Evolutionary conservation across 768 basidiomycete genomes (phyloP).

Genomic region (Russula olivacea): DNA sequence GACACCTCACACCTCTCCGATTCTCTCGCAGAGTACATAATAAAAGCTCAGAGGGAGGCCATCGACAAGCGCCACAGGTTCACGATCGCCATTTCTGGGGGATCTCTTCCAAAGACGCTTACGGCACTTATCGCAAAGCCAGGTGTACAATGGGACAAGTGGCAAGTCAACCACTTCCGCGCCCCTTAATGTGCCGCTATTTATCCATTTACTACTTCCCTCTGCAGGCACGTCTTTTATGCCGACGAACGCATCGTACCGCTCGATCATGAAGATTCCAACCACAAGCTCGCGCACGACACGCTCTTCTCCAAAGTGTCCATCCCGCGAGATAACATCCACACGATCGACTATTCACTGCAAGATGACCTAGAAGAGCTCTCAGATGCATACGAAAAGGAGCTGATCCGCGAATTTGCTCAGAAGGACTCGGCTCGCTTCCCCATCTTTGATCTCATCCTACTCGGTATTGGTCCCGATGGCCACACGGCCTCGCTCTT

Average conservation of each 20-base stretch:
- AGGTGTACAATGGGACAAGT: conserved; percentile 87
- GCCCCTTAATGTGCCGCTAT: not conserved
- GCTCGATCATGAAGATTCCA: conserved; percentile 88
- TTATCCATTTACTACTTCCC: not conserved
- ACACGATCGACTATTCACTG: conserved; percentile 65
- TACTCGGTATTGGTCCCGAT: conserved; percentile 94
- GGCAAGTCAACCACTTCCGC: conserved; percentile 43
- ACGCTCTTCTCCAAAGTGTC: conserved; percentile 78
- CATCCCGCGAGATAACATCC: conserved; percentile 71
- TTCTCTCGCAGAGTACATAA: conserved; percentile 73
- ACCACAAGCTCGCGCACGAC: conserved; percentile 69
- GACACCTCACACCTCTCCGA: conserved; percentile 48
- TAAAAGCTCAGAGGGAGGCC: conserved; percentile 84
- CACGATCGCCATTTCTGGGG: conserved; percentile 90
- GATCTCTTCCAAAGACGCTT: conserved; percentile 82
- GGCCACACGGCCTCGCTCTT: conserved; percentile 99
- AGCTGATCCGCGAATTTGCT: conserved; percentile 87
- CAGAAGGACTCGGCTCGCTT: conserved; percentile 91
- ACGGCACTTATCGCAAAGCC: conserved; percentile 57
- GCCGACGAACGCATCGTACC: conserved; percentile 95
- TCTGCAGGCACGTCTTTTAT: conserved; percentile 89
- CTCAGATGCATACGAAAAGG: conserved; percentile 70
- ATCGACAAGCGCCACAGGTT: conserved; percentile 86
- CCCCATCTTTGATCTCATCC: conserved; percentile 95
- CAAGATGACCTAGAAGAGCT: conserved; percentile 76